These are phyloP conservation scores for Volvox carteri DNA, from an alignment of 163 green algal species.

Conservation along the genomic window DNA sequence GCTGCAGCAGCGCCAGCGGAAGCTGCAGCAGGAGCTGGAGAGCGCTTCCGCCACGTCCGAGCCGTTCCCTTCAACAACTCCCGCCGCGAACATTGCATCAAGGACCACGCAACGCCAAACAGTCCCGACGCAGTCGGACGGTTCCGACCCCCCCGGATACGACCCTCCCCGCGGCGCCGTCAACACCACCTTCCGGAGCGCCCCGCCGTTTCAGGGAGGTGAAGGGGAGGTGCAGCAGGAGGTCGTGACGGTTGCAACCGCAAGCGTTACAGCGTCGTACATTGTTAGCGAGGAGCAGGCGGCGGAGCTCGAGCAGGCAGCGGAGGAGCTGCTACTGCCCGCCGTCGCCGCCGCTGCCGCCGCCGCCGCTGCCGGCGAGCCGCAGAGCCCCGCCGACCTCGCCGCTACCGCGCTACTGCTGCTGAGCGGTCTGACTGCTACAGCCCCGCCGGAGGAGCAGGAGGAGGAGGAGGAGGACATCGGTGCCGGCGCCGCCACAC, in stretches of 20 bases:
- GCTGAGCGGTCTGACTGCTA: not conserved
- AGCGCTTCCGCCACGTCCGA: not conserved
- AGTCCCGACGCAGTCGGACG: no score
- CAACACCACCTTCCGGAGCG: constrained; percentile 3
- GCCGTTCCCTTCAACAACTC: not conserved
- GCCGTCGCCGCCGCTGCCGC: not conserved
- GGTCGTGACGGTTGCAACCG: not conserved
- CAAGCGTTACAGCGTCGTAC: constrained; percentile 27
- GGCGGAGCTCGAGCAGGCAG: not conserved
- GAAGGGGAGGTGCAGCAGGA: not conserved
- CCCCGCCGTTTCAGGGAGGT: not conserved
- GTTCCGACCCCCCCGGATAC: no score
- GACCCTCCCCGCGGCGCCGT: constrained; percentile 44
- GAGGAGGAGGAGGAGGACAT: no score
- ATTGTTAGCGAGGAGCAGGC: not conserved
- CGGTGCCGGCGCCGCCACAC: not conserved
- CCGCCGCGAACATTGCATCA: no score
- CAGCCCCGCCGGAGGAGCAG: no score
- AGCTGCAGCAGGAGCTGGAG: not conserved
- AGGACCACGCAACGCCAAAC: no score
- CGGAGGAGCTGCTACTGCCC: not conserved
- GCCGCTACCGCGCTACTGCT: not conserved
- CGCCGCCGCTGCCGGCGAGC: constrained; percentile 7
- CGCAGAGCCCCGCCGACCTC: not conserved
- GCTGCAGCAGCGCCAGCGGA: not conserved